Conservation (phyloP, 2,329 filamentous ascomycete species). For the Neodidymelliopsis sp. region DNA sequence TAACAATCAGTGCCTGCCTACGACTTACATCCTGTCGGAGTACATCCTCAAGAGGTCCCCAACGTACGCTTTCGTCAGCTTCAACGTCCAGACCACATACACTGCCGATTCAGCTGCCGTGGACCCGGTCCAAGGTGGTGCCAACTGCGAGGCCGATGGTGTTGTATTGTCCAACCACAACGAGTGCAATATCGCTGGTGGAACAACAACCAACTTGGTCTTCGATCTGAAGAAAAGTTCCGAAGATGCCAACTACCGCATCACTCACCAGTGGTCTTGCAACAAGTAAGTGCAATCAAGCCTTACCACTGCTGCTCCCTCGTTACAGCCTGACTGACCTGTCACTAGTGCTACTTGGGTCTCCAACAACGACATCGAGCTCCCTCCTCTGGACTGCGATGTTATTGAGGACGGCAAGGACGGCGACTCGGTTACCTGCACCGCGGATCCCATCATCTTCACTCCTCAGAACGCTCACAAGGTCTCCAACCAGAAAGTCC, state of each 20-base stretch:
- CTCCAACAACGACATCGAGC: conserved; percentile 25
- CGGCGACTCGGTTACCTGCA: conserved; percentile 17
- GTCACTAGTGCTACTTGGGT: conserved; percentile 27
- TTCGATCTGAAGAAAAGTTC: conserved; percentile 32
- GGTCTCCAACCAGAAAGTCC: too few species aligned
- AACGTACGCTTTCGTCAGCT: conserved; percentile 27
- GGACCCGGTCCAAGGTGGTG: conserved; percentile 28
- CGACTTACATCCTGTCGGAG: conserved; percentile 35
- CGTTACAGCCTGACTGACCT: background rate
- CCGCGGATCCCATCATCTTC: conserved; percentile 16
- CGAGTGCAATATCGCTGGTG: conserved; percentile 28
- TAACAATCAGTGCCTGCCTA: conserved; percentile 29
- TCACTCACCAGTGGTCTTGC: conserved; percentile 41
- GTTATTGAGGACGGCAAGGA: conserved; percentile 2
- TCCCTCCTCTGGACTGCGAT: conserved; percentile 22
- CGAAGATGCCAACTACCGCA: conserved; percentile 31
- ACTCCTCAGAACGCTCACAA: conserved; percentile 30
- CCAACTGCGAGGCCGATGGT: conserved; percentile 29
- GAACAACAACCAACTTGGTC: conserved; percentile 24
- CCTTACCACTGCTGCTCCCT: background rate
- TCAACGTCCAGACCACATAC: conserved; percentile 36
- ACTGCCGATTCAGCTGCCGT: conserved; percentile 17
- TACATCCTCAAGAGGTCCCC: conserved; percentile 27
- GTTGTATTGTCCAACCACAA: conserved; percentile 27
- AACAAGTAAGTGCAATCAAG: conserved; percentile 30